phyloP scores from a whole-genome alignment of 306 rosid species.

The Castanea mollissima region DNA sequence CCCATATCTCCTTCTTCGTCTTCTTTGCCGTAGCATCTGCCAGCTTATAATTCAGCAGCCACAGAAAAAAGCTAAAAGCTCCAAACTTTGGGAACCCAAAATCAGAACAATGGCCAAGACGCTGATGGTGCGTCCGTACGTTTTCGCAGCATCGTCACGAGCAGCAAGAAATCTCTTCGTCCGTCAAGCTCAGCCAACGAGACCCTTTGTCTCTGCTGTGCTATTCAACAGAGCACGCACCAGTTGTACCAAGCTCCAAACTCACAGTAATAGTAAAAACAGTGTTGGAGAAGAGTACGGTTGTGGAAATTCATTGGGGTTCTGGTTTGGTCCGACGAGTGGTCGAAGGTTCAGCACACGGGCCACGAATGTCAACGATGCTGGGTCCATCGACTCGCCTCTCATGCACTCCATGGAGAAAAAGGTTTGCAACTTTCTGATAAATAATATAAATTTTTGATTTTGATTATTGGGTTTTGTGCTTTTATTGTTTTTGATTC shows the following conservation, averaged over 20 bases:
- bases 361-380: slow-evolving; percentile 53
- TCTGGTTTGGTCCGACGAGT: slow-evolving; percentile 6
- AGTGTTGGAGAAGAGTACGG: not conserved
- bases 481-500: too few relatives aligned
- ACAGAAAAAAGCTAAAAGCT: not conserved
- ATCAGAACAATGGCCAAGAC: not conserved
- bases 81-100: not conserved
- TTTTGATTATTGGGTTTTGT: too few relatives aligned
- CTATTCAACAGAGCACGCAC: not conserved
- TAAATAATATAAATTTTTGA: too few relatives aligned
- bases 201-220: not conserved
- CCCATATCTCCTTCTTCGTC: not conserved
- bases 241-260: not conserved
- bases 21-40: not conserved
- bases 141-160: slow-evolving; percentile 7
- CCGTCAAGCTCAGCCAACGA: not conserved
- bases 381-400: slow-evolving; percentile 71
- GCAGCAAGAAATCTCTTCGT: not conserved
- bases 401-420: slow-evolving; percentile 71
- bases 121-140: slow-evolving; percentile 12
- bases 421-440: slow-evolving; percentile 35
- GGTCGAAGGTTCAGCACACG: slow-evolving; percentile 40
- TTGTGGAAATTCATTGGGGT: not conserved
- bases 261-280: not conserved
- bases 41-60: too few relatives aligned